Percentiles rank a stretch among this genome's conserved stretches.
Evolutionary conservation across 768 basidiomycete genomes (phyloP).

Genomic region (Leccinellum luteum): DNA sequence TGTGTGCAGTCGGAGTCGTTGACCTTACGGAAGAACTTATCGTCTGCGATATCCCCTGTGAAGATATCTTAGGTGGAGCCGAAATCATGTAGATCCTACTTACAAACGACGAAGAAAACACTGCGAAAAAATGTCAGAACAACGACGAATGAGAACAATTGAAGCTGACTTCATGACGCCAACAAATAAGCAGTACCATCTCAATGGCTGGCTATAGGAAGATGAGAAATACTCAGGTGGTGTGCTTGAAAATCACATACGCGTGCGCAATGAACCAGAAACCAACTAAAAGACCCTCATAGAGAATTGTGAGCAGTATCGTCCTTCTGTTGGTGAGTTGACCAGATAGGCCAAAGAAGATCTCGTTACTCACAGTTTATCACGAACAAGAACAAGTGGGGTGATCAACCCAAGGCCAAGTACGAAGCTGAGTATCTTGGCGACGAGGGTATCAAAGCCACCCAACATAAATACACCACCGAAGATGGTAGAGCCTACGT

Average conservation of each 20-base stretch:
- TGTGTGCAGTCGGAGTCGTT: constrained; percentile 95
- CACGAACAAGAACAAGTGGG: constrained; percentile 81
- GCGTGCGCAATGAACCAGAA: constrained; percentile 96
- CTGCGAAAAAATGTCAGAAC: constrained; percentile 36
- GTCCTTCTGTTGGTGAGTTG: constrained; percentile 52
- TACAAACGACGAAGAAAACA: constrained; percentile 85
- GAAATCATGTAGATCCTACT: constrained; percentile 27
- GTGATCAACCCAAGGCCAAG: constrained; percentile 84
- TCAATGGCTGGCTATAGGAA: constrained; percentile 60
- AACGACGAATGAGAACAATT: constrained; percentile 5
- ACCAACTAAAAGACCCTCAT: constrained; percentile 84
- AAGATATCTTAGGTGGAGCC: not conserved
- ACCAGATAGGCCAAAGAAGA: not conserved
- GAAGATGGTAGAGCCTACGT: constrained; percentile 77
- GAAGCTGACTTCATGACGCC: constrained; percentile 78
- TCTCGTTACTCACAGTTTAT: constrained; percentile 69
- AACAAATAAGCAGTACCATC: constrained; percentile 82
- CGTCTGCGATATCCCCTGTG: constrained; percentile 90
- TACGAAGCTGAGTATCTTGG: constrained; percentile 91
- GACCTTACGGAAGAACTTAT: constrained; percentile 90
- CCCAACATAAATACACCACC: constrained; percentile 82
- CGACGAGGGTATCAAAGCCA: constrained; percentile 85
- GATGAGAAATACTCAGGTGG: constrained; percentile 9
- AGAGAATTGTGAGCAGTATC: constrained; percentile 74
- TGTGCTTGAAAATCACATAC: constrained; percentile 41